Base-by-base conservation (phyloP, 805 yeast genomes). In the Yamadazyma paraphyllophila region DNA sequence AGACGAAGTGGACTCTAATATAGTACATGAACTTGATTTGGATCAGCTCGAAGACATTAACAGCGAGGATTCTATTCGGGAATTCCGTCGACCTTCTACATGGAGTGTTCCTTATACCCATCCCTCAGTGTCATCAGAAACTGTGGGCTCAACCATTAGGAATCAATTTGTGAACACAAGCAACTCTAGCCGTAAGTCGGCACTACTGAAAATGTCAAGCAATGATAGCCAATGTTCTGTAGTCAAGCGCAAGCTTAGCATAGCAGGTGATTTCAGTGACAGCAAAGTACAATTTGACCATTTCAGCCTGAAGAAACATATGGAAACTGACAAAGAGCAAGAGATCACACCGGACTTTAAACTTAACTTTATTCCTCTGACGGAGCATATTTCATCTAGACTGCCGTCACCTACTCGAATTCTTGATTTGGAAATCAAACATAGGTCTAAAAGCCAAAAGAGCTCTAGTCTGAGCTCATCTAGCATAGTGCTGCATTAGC, bases 331-430 rank as follows among this genome's bases (percentile, higher is more conserved):
- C 24, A 20, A 20, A 20, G 24, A 20, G 24, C 24, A 20, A 20
- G 15, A 12, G 24, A 15, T 24, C 20, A 13, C 35, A 9, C 40
- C 31, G 9, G n/a, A 20, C 17, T 25, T 25, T 25, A 25, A 26
- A 14, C 26, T 37, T 14, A 12, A 37, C 3, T 6, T 25, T 25
- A 15, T 10, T 16, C 43, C 34, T 8, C 35, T 17, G 7, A 32
- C 43, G 7, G 39, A 36, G 4, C 31, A 17, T 2, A 16, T 13
- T 8, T 12, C 10, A 31, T 43, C 46, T 13, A 37, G 51, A 35
- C 48, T 42, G 52, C 12, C 45, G 12, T 48, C 52, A 15, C 55
- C 55, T 1, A 41, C 45, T 2, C 46, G 33, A 26, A 10, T 46
- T 7, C 25, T 44, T 6, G 52, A 48, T 26, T 36, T 48, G 7